These are phyloP conservation scores for Cokeromyces recurvatus DNA, from an alignment of 371 early-diverging fungal genomes.

Conservation along the genomic window DNA sequence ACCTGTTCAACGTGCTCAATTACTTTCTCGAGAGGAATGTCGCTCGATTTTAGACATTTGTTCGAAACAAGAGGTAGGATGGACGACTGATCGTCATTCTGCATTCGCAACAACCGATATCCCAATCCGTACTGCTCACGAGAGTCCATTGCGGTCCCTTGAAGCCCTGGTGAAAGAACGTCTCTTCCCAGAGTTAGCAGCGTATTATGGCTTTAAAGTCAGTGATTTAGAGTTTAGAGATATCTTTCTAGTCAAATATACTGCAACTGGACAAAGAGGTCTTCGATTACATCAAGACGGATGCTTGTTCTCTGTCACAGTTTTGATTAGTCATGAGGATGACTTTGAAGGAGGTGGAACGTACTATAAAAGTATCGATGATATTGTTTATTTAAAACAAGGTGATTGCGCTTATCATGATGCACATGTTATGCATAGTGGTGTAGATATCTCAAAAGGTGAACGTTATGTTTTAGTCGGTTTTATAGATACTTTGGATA, in stretches of 20 bases:
- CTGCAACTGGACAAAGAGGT: slow-evolving; percentile 37
- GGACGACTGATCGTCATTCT: slow-evolving; percentile 49
- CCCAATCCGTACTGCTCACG: slow-evolving; percentile 32
- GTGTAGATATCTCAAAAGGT: slow-evolving; percentile 43
- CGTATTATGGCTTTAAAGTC: slow-evolving; percentile 30
- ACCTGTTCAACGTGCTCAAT: slow-evolving; percentile 20
- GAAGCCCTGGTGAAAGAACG: slow-evolving; percentile 20
- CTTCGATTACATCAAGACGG: slow-evolving; percentile 56
- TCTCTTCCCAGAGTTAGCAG: slow-evolving; percentile 19
- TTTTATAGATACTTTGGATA: slow-evolving; percentile 54
- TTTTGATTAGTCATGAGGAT: slow-evolving; percentile 42
- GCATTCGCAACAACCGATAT: slow-evolving; percentile 55
- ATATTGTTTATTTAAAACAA: slow-evolving; percentile 24
- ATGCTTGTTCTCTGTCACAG: slow-evolving; percentile 52
- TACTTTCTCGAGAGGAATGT: slow-evolving; percentile 29
- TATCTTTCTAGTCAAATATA: slow-evolving; percentile 52
- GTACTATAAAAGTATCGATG: slow-evolving; percentile 31
- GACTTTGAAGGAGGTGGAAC: slow-evolving; percentile 66
- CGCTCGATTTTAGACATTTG: slow-evolving; percentile 23
- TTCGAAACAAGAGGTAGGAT: slow-evolving; percentile 13
- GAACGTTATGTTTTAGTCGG: slow-evolving; percentile 48
- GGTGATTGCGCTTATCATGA: slow-evolving; percentile 55
- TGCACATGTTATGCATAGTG: slow-evolving; percentile 45
- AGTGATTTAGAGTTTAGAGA: slow-evolving; percentile 50
- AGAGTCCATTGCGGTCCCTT: slow-evolving; percentile 7